Percentiles rank a stretch among this genome's conserved stretches.
Evolutionary conservation across 2,329 filamentous ascomycete genomes (phyloP).

Genomic region (Cercospora sesami): DNA sequence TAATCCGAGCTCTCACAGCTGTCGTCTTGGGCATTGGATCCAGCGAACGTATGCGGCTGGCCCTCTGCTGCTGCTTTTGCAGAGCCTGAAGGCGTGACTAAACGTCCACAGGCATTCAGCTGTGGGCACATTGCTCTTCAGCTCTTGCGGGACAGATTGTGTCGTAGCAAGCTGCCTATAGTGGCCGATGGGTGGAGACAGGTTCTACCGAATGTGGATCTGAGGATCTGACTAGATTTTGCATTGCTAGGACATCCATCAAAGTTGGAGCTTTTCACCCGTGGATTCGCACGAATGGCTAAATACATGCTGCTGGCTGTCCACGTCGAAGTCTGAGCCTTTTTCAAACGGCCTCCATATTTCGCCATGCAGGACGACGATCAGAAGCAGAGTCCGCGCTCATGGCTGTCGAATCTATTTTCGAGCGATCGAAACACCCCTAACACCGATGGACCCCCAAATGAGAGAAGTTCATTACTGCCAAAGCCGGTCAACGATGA

Average conservation of each 20-base stretch:
- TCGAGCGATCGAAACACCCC: conserved; percentile 13
- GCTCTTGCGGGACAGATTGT: neutral
- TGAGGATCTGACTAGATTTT: neutral
- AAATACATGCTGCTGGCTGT: neutral
- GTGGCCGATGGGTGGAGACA: conserved; percentile 5
- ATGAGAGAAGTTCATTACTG: conserved; percentile 49
- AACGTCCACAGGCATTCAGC: conserved; percentile 6
- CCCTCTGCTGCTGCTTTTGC: neutral
- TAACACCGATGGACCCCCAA: conserved; percentile 24
- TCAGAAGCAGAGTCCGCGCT: conserved; percentile 25
- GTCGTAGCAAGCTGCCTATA: conserved; percentile 9
- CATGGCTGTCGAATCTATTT: conserved; percentile 33
- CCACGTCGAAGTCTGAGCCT: neutral
- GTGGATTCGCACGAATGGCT: neutral
- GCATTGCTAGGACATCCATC: neutral
- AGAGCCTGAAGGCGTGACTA: neutral
- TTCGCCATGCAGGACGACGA: conserved; percentile 34
- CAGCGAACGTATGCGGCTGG: neutral
- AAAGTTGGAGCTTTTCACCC: neutral
- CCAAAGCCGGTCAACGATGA: conserved; percentile 43
- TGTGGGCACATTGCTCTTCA: neutral
- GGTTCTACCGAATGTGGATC: conserved; percentile 2
- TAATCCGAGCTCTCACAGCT: conserved; percentile 15
- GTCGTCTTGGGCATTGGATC: neutral
- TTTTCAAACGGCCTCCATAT: neutral